phyloP scores from a whole-genome alignment of 768 basidiomycete genomes.

The Mycena capillaripes region DNA sequence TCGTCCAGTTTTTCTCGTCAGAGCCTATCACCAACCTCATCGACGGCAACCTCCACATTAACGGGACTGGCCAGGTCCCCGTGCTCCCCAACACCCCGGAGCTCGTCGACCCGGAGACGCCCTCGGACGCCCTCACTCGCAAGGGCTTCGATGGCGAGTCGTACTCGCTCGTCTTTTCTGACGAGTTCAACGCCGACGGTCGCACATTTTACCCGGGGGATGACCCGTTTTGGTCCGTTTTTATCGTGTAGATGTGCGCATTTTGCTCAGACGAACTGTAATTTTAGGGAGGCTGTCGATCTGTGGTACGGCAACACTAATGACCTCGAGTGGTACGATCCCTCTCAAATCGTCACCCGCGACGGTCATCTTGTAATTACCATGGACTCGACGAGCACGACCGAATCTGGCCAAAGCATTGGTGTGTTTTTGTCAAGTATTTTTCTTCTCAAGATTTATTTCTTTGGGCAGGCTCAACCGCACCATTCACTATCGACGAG shows the following conservation, averaged over 20 bases:
- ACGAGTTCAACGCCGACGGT: constrained; percentile 81
- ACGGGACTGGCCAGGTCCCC: constrained; percentile 78
- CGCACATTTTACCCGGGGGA: constrained; percentile 73
- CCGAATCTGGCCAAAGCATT: constrained; percentile 46
- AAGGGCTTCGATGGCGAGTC: constrained; percentile 80
- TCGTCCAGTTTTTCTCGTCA: constrained; percentile 64
- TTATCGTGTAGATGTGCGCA: not conserved
- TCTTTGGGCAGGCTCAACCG: constrained; percentile 53
- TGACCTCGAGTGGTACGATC: constrained; percentile 86
- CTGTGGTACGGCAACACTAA: constrained; percentile 80
- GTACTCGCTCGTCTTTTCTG: constrained; percentile 81
- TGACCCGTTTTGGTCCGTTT: constrained; percentile 34
- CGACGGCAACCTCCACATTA: constrained; percentile 76
- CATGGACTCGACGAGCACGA: constrained; percentile 63
- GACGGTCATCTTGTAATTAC: constrained; percentile 79
- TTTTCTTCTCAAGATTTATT: not conserved
- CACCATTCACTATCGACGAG: constrained; percentile 57
- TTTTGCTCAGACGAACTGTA: constrained; percentile 53
- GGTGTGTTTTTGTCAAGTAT: constrained; percentile 38
- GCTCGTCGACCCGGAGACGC: constrained; percentile 82
- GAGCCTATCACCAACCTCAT: constrained; percentile 57
- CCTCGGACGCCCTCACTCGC: constrained; percentile 65
- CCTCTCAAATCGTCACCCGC: constrained; percentile 73
- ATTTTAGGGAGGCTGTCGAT: constrained; percentile 80
- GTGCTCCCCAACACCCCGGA: constrained; percentile 53